Evolutionary conservation across 768 basidiomycete species (phyloP).

Genomic region (Kwoniella sp.): DNA sequence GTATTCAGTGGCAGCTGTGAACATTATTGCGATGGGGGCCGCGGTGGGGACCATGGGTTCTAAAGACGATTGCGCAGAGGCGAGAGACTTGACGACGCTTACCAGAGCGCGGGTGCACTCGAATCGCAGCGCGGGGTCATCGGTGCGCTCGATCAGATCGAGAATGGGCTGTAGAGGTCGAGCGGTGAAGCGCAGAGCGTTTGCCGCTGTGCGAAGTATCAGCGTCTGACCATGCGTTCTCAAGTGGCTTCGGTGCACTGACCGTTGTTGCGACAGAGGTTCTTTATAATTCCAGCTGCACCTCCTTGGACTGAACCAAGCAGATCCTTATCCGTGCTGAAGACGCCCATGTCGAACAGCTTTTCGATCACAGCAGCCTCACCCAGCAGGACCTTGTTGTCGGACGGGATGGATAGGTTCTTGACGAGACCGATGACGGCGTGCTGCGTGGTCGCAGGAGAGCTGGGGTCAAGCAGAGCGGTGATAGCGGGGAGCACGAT

Average conservation of each 20-base stretch:
- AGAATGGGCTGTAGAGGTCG: slow-evolving; percentile 63
- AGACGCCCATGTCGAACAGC: slow-evolving; percentile 63
- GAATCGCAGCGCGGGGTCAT: slow-evolving; percentile 75
- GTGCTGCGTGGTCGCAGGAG: slow-evolving; percentile 64
- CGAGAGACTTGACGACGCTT: slow-evolving; percentile 69
- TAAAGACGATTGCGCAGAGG: slow-evolving; percentile 39
- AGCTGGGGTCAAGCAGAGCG: slow-evolving; percentile 7
- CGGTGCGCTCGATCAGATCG: slow-evolving; percentile 69
- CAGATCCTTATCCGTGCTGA: slow-evolving; percentile 71
- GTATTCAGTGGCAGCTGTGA: slow-evolving; percentile 72
- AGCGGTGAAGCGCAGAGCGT: slow-evolving; percentile 53
- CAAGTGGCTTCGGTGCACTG: slow-evolving; percentile 16
- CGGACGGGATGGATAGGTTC: slow-evolving; percentile 62
- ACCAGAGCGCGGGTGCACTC: slow-evolving; percentile 86
- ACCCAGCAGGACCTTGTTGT: slow-evolving; percentile 61
- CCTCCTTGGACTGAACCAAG: slow-evolving; percentile 80
- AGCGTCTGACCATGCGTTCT: background rate
- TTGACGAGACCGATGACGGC: slow-evolving; percentile 80
- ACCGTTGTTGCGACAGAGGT: slow-evolving; percentile 76
- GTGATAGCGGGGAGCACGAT: slow-evolving; percentile 2
- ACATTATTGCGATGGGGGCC: slow-evolving; percentile 63
- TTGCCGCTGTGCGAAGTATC: slow-evolving; percentile 18
- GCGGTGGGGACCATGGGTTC: slow-evolving; percentile 60
- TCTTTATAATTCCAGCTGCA: slow-evolving; percentile 82
- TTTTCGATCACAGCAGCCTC: slow-evolving; percentile 62